Conservation (phyloP, 2,329 filamentous ascomycete genomes). For the Talaromyces sp. region DNA sequence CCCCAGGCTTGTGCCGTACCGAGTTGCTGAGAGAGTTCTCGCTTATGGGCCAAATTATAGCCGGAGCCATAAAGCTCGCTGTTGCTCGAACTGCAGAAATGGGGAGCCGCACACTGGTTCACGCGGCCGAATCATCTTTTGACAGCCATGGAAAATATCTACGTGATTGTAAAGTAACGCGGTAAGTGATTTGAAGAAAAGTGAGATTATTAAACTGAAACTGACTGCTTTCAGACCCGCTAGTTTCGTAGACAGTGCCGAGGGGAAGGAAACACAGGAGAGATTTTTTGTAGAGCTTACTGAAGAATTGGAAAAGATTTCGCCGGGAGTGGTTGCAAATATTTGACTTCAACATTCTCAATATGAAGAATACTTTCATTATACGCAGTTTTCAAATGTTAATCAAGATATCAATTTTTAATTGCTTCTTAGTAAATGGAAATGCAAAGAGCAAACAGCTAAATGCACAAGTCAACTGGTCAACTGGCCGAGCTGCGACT, state of each 20-base stretch:
- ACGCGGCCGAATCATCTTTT: background rate
- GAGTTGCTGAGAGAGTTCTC: constrained; percentile 1
- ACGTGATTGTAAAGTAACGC: constrained; percentile 5
- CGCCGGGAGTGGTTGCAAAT: background rate
- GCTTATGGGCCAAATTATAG: background rate
- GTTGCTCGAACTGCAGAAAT: constrained; percentile 5
- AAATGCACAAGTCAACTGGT: too few relatives aligned
- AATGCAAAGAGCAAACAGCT: too few relatives aligned
- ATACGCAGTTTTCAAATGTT: background rate
- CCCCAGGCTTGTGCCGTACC: constrained; percentile 4
- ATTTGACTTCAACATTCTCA: constrained; percentile 62
- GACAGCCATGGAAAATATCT: constrained; percentile 7
- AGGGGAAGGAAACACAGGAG: constrained; percentile 2
- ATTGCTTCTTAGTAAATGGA: too few relatives aligned
- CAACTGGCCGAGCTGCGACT: too few relatives aligned
- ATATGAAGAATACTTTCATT: constrained; percentile 56
- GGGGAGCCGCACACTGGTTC: constrained; percentile 5
- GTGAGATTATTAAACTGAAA: background rate
- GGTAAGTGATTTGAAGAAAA: background rate
- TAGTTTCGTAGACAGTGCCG: background rate
- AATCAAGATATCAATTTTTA: too few relatives aligned
- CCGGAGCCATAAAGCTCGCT: background rate
- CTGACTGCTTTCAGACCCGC: background rate
- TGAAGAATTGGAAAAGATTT: background rate
- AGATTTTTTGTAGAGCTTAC: constrained; percentile 1